These are phyloP conservation scores for Podaxis sp. DNA, from an alignment of 768 basidiomycete species.

Conservation along the genomic window DNA sequence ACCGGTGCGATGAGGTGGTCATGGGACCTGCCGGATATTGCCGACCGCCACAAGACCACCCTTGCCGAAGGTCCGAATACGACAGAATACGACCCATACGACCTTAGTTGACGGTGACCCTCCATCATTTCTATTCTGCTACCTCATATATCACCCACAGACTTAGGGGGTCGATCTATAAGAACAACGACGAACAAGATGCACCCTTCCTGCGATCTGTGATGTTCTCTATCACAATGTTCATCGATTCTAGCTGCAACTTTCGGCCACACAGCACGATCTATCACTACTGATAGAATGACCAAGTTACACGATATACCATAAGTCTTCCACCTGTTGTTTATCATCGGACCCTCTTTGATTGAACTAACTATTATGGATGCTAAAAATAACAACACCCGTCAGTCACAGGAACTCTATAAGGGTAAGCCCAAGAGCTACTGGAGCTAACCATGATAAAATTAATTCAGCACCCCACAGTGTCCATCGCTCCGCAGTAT, in stretches of 20 bases:
- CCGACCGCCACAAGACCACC: no score
- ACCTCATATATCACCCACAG: no score
- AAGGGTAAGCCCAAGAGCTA: background rate
- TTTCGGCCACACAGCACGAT: background rate
- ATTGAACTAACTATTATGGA: background rate
- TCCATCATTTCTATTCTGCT: no score
- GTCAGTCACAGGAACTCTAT: background rate
- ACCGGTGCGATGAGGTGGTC: constrained; percentile 14
- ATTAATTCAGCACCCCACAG: background rate
- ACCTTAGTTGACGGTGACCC: no score
- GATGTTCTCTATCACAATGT: background rate
- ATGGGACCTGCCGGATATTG: no score
- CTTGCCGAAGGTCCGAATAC: no score
- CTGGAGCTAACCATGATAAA: background rate
- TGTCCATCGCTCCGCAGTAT: background rate
- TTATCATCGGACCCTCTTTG: background rate
- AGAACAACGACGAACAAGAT: background rate
- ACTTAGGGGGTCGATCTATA: no score
- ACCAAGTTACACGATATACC: background rate
- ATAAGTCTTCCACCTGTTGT: background rate
- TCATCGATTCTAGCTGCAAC: background rate
- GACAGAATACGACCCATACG: no score
- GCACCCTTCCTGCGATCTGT: background rate
- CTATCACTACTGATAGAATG: background rate
- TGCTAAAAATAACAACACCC: background rate